Evolutionary conservation across 495 filamentous ascomycete species (phyloP).

Genomic region (Staphylotrichum longicolle): DNA sequence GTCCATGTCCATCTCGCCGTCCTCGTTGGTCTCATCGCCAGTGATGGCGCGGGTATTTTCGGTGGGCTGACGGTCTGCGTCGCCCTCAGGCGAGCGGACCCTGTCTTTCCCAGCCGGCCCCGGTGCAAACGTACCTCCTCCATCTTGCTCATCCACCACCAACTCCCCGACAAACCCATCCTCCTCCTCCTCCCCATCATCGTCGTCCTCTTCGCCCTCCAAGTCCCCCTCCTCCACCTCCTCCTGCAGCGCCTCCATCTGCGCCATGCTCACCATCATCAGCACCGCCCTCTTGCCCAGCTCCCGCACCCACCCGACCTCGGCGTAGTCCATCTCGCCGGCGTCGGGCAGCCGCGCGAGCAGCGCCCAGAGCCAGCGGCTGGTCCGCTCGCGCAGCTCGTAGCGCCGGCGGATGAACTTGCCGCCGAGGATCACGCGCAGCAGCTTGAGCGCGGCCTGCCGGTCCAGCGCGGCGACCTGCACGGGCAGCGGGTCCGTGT

Average conservation of each 20-base stretch:
- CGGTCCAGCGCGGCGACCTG: slow-evolving; percentile 70
- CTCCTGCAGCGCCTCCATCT: slow-evolving; percentile 42
- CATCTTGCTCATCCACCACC: slow-evolving; percentile 25
- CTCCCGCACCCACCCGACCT: slow-evolving; percentile 58
- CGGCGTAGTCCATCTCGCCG: slow-evolving; percentile 55
- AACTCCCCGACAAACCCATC: slow-evolving; percentile 30
- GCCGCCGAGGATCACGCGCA: slow-evolving; percentile 46
- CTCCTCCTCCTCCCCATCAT: slow-evolving; percentile 30
- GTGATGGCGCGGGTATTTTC: slow-evolving; percentile 1
- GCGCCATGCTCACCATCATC: slow-evolving; percentile 51
- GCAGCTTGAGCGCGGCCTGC: slow-evolving; percentile 54
- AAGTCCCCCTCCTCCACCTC: slow-evolving; percentile 34
- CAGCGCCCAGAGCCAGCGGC: slow-evolving; percentile 62
- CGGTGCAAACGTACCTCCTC: not conserved
- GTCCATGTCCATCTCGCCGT: slow-evolving; percentile 45
- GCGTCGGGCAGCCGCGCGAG: slow-evolving; percentile 56
- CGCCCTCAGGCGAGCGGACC: slow-evolving; percentile 3
- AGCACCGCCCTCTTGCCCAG: slow-evolving; percentile 59
- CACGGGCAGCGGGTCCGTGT: slow-evolving; percentile 60
- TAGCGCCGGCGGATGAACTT: slow-evolving; percentile 48
- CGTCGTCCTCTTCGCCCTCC: slow-evolving; percentile 26
- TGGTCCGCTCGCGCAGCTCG: slow-evolving; percentile 47
- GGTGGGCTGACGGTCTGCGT: not conserved
- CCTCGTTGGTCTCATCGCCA: slow-evolving; percentile 24
- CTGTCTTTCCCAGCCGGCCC: slow-evolving; percentile 26